Conservation (phyloP, 73 alveolate species). For the Tetrahymena thermophila region DNA sequence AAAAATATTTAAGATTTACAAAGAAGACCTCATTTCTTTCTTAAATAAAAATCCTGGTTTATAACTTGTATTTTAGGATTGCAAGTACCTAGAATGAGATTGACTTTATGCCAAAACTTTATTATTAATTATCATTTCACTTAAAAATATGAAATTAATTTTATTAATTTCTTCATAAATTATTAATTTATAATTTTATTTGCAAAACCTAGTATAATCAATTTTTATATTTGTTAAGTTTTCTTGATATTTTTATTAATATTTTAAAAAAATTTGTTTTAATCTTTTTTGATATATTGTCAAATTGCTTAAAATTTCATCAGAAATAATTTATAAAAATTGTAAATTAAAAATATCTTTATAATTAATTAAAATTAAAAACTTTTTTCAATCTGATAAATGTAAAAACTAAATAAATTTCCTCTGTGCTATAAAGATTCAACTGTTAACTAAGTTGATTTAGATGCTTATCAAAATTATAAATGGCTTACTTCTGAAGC, state of each 20-base stretch:
- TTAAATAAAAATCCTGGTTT: slow-evolving; percentile 40
- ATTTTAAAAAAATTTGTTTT: background rate
- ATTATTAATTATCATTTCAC: no score
- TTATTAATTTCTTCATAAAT: no score
- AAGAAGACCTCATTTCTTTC: slow-evolving; percentile 19
- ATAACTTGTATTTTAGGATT: slow-evolving; percentile 8
- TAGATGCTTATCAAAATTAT: background rate
- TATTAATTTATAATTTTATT: background rate
- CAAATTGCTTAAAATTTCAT: background rate
- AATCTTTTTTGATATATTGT: no score
- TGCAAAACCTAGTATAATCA: background rate
- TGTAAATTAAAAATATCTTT: no score
- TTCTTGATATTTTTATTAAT: no score
- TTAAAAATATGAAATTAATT: background rate
- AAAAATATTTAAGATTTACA: slow-evolving; percentile 15
- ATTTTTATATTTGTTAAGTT: no score
- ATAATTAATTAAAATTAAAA: background rate
- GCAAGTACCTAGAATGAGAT: slow-evolving; percentile 27
- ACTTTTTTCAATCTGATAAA: background rate
- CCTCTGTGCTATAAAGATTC: background rate
- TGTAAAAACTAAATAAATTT: background rate
- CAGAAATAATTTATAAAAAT: background rate
- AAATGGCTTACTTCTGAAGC: background rate
- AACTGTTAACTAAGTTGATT: background rate
- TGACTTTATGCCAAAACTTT: background rate